Percentiles rank a stretch among this genome's conserved stretches.
Conservation (phyloP, 768 basidiomycete species). For the Boletus eberwhitei region DNA sequence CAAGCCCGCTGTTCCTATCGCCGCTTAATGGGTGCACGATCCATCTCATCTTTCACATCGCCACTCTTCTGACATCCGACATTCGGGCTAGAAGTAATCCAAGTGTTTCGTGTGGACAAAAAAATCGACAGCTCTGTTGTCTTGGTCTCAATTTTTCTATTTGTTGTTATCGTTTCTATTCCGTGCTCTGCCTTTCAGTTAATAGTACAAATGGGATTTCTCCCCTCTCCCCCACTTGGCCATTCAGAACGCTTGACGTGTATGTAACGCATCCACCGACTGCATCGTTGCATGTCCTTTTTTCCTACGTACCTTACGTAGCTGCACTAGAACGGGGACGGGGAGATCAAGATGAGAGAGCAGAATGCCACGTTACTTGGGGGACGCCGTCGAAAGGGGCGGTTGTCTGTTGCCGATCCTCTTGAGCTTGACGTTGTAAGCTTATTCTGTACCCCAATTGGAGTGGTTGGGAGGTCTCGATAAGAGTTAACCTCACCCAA, state of each 20-base stretch:
- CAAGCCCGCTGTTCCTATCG: slow-evolving; percentile 43
- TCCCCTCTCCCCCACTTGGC: slow-evolving; percentile 4
- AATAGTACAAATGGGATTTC: slow-evolving; percentile 12
- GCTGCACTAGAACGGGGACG: slow-evolving; percentile 15
- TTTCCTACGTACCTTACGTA: slow-evolving; percentile 9
- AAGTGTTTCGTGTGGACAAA: slow-evolving; percentile 11
- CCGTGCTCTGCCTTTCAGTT: background rate
- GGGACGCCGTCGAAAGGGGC: slow-evolving; percentile 7
- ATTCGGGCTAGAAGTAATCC: slow-evolving; percentile 12
- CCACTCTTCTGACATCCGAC: background rate
- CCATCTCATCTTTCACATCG: background rate
- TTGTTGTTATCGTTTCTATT: slow-evolving; percentile 20
- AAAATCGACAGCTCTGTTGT: slow-evolving; percentile 14
- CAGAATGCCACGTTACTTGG: slow-evolving; percentile 9
- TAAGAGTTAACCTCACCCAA: too few species aligned
- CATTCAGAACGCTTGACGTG: slow-evolving; percentile 11
- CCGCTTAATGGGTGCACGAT: slow-evolving; percentile 22
- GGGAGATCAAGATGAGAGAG: slow-evolving; percentile 3
- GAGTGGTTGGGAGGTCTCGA: too few species aligned
- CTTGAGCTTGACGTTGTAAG: background rate
- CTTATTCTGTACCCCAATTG: too few species aligned
- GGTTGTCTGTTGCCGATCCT: background rate
- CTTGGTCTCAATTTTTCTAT: slow-evolving; percentile 13
- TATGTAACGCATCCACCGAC: slow-evolving; percentile 12
- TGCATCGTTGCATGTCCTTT: slow-evolving; percentile 7